Evolutionary conservation across 1,284 basidiomycete genomes (phyloP).

Genomic region (Golubevia sp.): DNA sequence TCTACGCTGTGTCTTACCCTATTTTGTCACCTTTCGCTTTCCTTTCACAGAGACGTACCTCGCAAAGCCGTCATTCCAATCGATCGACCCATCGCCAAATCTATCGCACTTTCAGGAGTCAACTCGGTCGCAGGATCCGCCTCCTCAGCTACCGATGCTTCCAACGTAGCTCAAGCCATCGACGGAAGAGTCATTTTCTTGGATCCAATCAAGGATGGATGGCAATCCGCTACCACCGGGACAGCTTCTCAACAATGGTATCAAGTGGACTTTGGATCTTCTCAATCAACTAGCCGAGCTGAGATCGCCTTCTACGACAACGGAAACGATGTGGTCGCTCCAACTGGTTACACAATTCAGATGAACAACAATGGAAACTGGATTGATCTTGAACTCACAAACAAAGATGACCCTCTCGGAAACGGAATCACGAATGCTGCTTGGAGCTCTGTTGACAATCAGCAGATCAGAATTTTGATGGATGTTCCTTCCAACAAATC

Average conservation of each 20-base stretch:
- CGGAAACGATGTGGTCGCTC: not conserved
- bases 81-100: not conserved
- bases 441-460: not conserved
- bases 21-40: not conserved
- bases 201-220: slow-evolving; percentile 1
- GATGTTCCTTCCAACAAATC: not conserved
- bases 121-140: not conserved
- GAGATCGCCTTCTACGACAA: slow-evolving; percentile 4
- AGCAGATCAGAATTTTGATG: not conserved
- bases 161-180: not conserved
- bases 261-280: slow-evolving; percentile 6
- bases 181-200: slow-evolving; percentile 8
- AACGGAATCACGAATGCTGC: not conserved
- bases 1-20: too few relatives aligned
- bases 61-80: slow-evolving; percentile 4
- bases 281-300: not conserved
- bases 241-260: slow-evolving; percentile 3
- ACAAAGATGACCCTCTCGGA: not conserved
- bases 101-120: not conserved
- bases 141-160: not conserved
- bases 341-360: not conserved
- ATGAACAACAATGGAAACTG: not conserved
- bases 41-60: not conserved
- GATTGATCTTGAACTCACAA: not conserved
- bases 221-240: slow-evolving; percentile 3